Base-by-base conservation (phyloP, 495 filamentous ascomycete genomes). In the Entonaema liquescens region DNA sequence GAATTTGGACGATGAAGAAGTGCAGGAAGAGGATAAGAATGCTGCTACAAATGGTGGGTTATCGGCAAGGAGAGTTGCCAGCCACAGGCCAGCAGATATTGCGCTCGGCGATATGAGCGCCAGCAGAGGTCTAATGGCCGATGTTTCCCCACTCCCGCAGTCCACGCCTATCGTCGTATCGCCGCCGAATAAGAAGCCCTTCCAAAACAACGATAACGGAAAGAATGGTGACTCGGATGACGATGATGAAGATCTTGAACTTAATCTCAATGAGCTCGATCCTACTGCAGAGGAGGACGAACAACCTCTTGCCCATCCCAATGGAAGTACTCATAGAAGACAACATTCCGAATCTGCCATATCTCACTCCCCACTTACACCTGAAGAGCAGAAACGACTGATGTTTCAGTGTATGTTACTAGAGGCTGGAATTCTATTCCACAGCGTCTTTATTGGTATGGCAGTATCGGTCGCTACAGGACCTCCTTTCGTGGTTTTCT, bases 361-460 rank as follows among this genome's bases (percentile, higher is more conserved):
- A 0, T 21, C 71, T 13, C 74, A 77, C 15, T 57, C 31, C 40
- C 73, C 73, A 1, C 74, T 73, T 8, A 74, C 76, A 28, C 67
- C 77, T 5, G 84, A 87, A 67, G 80, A 83, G 35, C 84, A 84
- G 38, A 85, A 83, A 57, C 87, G 89, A 17, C 87, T 90, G 62
- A 85, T 94, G 65, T 82, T 95, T 19, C 93, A 96, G 74, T 93
- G 91, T 68, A 82, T 93, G 12, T 84, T 96, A 8, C 84, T 96
- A 28, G 93, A 96, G 78, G 90, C 92, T 6, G 93, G 93, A 17
- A 95, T 96, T 70, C 82, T 96, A 2, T 95, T 95, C 73, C 93
- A 96, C 80, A 91, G 89, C 70, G 86, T 96, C 40, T 96, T 96
- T 74, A 96, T 96, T 72, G 92, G 92, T 47, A 94, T 96, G 91